Conservation (phyloP, 1,139 yeast genomes). For the Blastobotrys raffinosifermentans region DNA sequence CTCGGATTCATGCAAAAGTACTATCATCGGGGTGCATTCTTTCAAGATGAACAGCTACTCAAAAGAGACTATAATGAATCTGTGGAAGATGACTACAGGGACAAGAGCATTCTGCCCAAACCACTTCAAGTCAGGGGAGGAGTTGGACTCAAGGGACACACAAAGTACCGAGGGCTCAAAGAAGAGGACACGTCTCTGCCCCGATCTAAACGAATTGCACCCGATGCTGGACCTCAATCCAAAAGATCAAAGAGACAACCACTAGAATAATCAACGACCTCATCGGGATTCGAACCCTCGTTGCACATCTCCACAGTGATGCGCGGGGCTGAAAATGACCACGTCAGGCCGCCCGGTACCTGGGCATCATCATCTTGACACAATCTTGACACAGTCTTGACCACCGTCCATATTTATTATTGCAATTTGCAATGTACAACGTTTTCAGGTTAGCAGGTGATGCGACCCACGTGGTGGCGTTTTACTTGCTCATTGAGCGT, state of each 20-base stretch:
- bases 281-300: too few relatives aligned
- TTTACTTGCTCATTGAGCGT: constrained; percentile 65
- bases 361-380: too few relatives aligned
- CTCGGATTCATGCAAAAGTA: constrained; percentile 25
- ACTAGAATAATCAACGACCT: too few relatives aligned
- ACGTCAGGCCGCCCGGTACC: too few relatives aligned
- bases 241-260: background rate
- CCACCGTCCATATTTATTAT: too few relatives aligned
- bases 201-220: background rate
- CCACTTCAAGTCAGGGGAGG: constrained; percentile 27
- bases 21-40: constrained; percentile 36
- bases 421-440: constrained; percentile 26
- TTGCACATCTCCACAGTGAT: too few relatives aligned
- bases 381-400: too few relatives aligned
- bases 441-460: constrained; percentile 44
- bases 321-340: too few relatives aligned
- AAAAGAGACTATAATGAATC: constrained; percentile 29
- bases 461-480: constrained; percentile 75
- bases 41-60: constrained; percentile 31
- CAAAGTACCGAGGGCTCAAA: constrained; percentile 20
- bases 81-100: constrained; percentile 28
- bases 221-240: background rate
- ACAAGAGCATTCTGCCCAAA: constrained; percentile 28
- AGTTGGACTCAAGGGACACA: constrained; percentile 28
- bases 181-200: constrained; percentile 28